Conservation (phyloP, 768 basidiomycete genomes). For the Pholiota molesta region DNA sequence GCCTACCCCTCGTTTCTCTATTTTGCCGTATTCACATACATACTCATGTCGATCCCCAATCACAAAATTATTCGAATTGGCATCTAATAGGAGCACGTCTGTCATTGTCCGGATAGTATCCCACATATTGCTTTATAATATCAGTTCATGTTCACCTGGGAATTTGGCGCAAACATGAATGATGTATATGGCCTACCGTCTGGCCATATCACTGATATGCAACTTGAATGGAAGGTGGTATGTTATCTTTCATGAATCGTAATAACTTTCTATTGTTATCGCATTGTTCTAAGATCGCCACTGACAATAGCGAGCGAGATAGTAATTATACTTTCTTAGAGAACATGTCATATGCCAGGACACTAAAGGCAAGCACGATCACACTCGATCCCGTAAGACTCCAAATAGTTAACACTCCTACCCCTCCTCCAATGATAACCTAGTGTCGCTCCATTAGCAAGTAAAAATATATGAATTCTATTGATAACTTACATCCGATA, state of each 20-base stretch:
- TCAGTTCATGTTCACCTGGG: neutral
- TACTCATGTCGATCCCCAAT: slow-evolving; percentile 16
- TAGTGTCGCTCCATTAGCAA: slow-evolving; percentile 17
- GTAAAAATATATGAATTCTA: neutral
- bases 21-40: slow-evolving; percentile 15
- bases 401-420: slow-evolving; percentile 65
- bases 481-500: slow-evolving; percentile 63
- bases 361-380: slow-evolving; percentile 82
- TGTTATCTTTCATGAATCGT: neutral
- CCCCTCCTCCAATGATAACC: slow-evolving; percentile 63
- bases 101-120: neutral
- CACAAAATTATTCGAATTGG: neutral
- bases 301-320: neutral
- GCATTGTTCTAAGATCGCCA: neutral
- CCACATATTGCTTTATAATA: neutral
- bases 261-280: neutral
- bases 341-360: slow-evolving; percentile 76
- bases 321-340: slow-evolving; percentile 30
- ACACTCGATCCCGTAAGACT: slow-evolving; percentile 76
- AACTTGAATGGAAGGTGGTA: neutral
- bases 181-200: too few species aligned
- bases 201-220: neutral
- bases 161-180: too few species aligned
- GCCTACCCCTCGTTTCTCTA: slow-evolving; percentile 9
- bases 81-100: neutral